phyloP scores from a whole-genome alignment of 139 green algal genomes.

The Penium margaritaceum region DNA sequence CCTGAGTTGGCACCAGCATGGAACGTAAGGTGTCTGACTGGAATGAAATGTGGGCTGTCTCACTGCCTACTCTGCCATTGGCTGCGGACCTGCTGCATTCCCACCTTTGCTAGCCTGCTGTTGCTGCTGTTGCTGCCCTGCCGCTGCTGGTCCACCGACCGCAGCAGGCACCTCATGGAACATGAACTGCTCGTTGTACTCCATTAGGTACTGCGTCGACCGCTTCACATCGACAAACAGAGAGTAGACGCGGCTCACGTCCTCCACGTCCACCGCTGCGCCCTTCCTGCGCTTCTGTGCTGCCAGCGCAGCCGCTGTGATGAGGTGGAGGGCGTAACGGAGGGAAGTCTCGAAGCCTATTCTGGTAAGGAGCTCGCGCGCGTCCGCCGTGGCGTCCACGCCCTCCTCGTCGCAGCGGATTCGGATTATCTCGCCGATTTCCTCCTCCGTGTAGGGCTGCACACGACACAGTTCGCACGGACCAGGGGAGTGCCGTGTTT shows the following conservation, averaged over 20 bases:
- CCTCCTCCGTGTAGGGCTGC: slow-evolving; percentile 83
- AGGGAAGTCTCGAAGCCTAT: slow-evolving; percentile 87
- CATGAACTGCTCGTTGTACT: slow-evolving; percentile 97
- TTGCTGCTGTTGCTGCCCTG: too few species aligned
- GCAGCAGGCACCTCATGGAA: too few species aligned
- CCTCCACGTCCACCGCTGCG: slow-evolving; percentile 81
- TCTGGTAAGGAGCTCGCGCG: slow-evolving; percentile 87
- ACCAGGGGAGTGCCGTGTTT: too few species aligned
- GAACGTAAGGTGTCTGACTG: too few species aligned
- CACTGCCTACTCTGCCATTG: too few species aligned
- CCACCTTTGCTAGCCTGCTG: too few species aligned
- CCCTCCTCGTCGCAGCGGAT: slow-evolving; percentile 92
- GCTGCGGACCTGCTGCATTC: too few species aligned
- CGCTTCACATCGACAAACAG: slow-evolving; percentile 95
- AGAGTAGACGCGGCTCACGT: slow-evolving; percentile 84
- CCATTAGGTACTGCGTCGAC: slow-evolving; percentile 77
- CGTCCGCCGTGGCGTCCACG: slow-evolving; percentile 86
- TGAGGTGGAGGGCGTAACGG: slow-evolving; percentile 94
- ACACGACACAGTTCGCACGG: too few species aligned
- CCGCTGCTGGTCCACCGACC: too few species aligned
- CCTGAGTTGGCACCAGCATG: too few species aligned
- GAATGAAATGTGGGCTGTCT: too few species aligned
- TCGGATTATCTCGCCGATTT: slow-evolving; percentile 87
- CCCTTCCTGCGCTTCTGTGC: slow-evolving; percentile 70
- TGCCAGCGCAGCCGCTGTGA: slow-evolving; percentile 80